Evolutionary conservation across 2,329 filamentous ascomycete species (phyloP), one percentile per base, ranked within the genome.

Genomic region (Setomelanomma holmii): DNA sequence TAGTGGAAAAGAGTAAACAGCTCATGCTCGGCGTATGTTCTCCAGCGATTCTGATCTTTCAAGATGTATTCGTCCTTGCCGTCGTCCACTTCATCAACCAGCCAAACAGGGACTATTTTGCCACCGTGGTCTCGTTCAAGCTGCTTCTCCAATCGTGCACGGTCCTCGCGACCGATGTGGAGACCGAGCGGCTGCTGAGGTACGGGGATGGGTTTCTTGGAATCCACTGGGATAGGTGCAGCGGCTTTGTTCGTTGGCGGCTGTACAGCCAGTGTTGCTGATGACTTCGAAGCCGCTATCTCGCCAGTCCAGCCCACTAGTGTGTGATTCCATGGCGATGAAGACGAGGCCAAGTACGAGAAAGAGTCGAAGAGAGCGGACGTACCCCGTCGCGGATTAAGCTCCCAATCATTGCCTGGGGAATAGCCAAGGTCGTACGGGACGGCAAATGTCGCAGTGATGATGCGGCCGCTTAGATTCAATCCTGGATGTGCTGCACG

Each of bases 291-390:
- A 20, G 71, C 70, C n/a, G 75, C 60, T 34, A 82, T 79, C 55
- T 98, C 93, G 52, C 93, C 93, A 3, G 93, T 96, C 93, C 93
- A 98, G 40, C 91, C 93, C 46, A 98, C 90, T 5, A 97, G 84
- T 1, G 88, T 95, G 77, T 97, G 93, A 66, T 92, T 91, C 93
- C 93, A 98, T 17, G 89, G 87, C 2, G 89, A 88, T 38, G 89
- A 83, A 49, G 89, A 82, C n/a, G 92, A 96, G 3, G 92, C 90
- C 39, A 98, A 86, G 75, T 96, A 88, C 49, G 88, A 85, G 68
- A 98, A 92, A 8, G 92, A 93, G 74, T 97, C 92, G 76, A 96
- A 96, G 27, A 98, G 83, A 14, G 93, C 92, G 11, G 93, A 97
- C 52, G 93, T 93, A 49, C 93, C 93, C 55, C 89, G 89, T 21